Percentiles rank a stretch among this genome's conserved stretches.
Conservation (phyloP, 202 grass and related monocot genomes). For the Brachypodium distachyon region DNA sequence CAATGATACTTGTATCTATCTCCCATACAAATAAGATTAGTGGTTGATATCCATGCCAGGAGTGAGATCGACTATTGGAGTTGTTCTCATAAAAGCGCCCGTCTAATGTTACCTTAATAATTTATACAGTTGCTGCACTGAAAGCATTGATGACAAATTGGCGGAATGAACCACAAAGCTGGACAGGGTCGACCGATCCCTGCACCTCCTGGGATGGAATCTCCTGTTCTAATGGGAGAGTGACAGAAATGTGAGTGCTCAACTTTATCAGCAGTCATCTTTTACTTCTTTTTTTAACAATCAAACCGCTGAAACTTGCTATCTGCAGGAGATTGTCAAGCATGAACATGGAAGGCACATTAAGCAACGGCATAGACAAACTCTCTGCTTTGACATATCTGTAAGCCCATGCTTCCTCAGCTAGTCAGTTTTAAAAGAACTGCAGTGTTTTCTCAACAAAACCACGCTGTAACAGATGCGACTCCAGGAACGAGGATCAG, state of each 20-base stretch:
- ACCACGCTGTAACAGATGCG: not conserved
- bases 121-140: conserved; percentile 48
- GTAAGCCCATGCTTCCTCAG: conserved; percentile 47
- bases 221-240: conserved; percentile 48
- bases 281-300: not conserved
- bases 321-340: conserved; percentile 57
- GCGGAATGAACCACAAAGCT: conserved; percentile 66
- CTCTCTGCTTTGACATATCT: conserved; percentile 57
- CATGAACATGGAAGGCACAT: conserved; percentile 50
- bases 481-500: not conserved
- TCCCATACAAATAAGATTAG: not conserved
- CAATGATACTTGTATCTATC: not conserved
- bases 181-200: conserved; percentile 55
- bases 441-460: conserved; percentile 2
- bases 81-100: conserved; percentile 3
- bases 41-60: conserved; percentile 7
- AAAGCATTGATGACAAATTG: conserved; percentile 48
- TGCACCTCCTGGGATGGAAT: conserved; percentile 86
- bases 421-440: not conserved
- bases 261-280: not conserved
- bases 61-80: not conserved
- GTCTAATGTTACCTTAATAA: conserved; percentile 22
- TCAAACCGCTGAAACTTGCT: conserved; percentile 3
- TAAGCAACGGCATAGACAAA: conserved; percentile 46
- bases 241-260: conserved; percentile 58